A percentile compares a stretch with the other conserved stretches of the same genome.
Evolutionary conservation across 805 yeast species (phyloP).

Genomic region (Yarrowia yakushimensis): DNA sequence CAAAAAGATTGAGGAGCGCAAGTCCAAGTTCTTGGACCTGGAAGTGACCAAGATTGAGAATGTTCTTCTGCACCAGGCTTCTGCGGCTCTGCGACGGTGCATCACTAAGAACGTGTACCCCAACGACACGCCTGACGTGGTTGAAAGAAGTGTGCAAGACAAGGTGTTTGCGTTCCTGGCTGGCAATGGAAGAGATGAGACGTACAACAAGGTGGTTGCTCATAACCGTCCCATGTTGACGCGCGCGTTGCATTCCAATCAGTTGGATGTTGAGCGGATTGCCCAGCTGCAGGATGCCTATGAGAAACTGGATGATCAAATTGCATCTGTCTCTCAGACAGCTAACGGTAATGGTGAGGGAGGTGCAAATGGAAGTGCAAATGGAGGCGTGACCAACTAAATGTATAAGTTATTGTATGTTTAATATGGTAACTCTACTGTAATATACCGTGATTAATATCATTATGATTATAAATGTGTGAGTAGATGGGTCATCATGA

Average conservation of each 20-base stretch:
- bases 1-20: neutral
- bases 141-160: neutral
- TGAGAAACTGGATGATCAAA: neutral
- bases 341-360: neutral
- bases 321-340: neutral
- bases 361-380: neutral
- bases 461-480: neutral
- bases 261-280: neutral
- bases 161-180: neutral
- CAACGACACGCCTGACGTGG: neutral
- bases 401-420: slow-evolving; percentile 10
- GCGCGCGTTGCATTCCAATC: slow-evolving; percentile 1
- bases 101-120: slow-evolving; percentile 10
- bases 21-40: neutral
- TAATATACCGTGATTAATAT: neutral
- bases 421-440: neutral
- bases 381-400: neutral
- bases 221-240: neutral
- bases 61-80: neutral
- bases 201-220: slow-evolving; percentile 4
- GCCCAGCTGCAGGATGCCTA: neutral
- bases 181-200: neutral
- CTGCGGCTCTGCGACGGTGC: neutral
- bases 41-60: neutral
- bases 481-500: no score